Evolutionary conservation across 805 yeast genomes (phyloP), one percentile per base, ranked within the genome.

Genomic region (Yarrowia keelungensis): DNA sequence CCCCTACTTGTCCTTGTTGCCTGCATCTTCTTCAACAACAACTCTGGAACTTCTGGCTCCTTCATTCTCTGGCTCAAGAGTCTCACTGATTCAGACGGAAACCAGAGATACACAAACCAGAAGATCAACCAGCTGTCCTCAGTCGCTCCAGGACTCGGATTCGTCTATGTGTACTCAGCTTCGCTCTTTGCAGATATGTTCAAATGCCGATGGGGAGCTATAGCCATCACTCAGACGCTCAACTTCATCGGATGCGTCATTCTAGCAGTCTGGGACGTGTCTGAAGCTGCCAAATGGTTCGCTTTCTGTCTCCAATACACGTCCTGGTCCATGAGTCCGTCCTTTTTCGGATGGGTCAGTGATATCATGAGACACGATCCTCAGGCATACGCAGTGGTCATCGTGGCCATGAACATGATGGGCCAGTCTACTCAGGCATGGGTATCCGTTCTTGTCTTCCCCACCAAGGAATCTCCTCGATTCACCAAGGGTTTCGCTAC

Each of bases 21-120:
- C 72, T 81, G 86, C 45, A 80, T 87, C 72, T 85, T 89, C 64
- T 86, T 88, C 87, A 87, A 88, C 77, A 84, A 69, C 64, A 72
- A 69, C 75, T 86, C 86, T 70, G 83, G 85, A 1, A 79, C 83
- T 19, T 81, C 86, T 59, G 89, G 89, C 14, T 81, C 87, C 11
- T 87, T 83, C 73, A 76, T 84, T 5, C 79, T 89, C 69, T 89
- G 93, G 93, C 80, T 89, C 62, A 81, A 84, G 71, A 79, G 86
- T 5, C 77, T 84, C 22, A 43, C 41, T 1, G 65, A 59, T 16
- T n/a, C 42, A 3, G 38, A 59, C 2, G 65, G 65, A 12, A 42
- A 59, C 32, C 75, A 80, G 56, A 78, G 79, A 43, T 86, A 81
- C 73, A 74, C 82, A 0, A 78, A 81, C 53, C 81, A 80, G 0